Evolutionary conservation across 345 rosid genomes (phyloP), one percentile per base, ranked within the genome.

Genomic region (Salix viminalis): DNA sequence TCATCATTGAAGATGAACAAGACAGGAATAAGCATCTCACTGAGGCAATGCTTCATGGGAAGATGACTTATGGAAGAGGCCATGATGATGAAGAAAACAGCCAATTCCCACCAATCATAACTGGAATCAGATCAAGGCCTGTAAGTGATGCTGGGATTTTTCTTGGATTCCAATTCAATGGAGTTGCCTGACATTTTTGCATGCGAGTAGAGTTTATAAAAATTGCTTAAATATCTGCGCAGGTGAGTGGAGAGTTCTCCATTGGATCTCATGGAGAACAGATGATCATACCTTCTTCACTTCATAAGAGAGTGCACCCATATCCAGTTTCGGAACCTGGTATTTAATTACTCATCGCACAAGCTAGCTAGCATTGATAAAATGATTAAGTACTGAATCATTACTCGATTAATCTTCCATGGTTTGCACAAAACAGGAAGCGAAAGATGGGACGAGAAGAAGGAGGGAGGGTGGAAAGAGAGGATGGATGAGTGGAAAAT

Each of bases 11-110:
- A 23, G 92, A 92, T 67, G 94, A 90, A 3, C 86, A 87, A n/a
- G 85, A 90, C 70, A 92, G 85, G 84, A 86, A 90, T 6, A 87
- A 84, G 56, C 89, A 88, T 62, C 80, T 91, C 10, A 96, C 90
- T 14, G 99, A 92, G 75, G 90, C 95, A 0, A 86, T 90, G 99
- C 96, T 96, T 82, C 87, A 93, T 79, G 98, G 97, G 68, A 96
- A 91, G 80, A 93, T 96, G 99, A 93, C 96, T 73, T 93, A 89
- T 54, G 99, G 99, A 69, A 92, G 99, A 90, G 98, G 99, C 26
- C 95, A 83, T 58, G 95, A 91, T 9, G 97, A 90, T 67, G 98
- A 93, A n/a, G 98, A 92, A 69, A 85, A 80, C 6, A 78, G 88
- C 19, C 91, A 90, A 23, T 87, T 91, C 80, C 97, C 94, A 61